These are phyloP conservation scores for Curvularia verruculosa DNA, from an alignment of 2,329 filamentous ascomycete genomes.

Conservation along the genomic window DNA sequence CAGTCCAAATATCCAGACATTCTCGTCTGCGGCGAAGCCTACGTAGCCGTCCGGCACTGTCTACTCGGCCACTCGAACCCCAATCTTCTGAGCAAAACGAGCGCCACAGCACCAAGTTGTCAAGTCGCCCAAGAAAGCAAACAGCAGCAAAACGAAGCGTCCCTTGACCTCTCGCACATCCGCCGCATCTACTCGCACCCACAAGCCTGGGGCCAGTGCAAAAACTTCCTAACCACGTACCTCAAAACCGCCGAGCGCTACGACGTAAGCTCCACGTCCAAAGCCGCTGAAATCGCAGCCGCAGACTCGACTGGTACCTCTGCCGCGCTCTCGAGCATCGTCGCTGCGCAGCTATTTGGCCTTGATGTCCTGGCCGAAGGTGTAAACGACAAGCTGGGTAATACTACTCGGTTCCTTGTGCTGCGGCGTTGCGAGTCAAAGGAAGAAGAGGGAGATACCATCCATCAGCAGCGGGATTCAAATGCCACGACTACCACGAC, in stretches of 20 bases:
- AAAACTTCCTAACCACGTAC: conserved; percentile 70
- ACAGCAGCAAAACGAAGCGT: neutral
- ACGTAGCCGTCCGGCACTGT: conserved; percentile 87
- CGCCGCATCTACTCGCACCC: conserved; percentile 88
- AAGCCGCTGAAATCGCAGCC: conserved; percentile 77
- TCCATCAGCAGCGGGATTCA: neutral
- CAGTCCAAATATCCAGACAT: conserved; percentile 68
- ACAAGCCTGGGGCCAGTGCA: conserved; percentile 93
- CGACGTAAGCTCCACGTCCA: conserved; percentile 84
- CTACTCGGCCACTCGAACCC: conserved; percentile 64
- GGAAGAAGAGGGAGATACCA: too few species aligned
- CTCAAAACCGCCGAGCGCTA: conserved; percentile 78
- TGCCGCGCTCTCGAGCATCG: conserved; percentile 78
- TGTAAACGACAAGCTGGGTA: conserved; percentile 76
- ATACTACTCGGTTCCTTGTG: conserved; percentile 77
- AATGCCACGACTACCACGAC: too few species aligned
- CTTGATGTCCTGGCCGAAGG: conserved; percentile 71
- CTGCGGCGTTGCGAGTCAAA: too few species aligned
- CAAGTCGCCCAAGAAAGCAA: neutral
- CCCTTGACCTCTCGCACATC: conserved; percentile 63
- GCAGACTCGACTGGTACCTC: conserved; percentile 64
- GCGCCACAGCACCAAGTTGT: too few species aligned
- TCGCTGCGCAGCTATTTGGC: conserved; percentile 71
- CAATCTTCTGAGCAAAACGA: neutral
- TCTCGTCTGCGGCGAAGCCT: conserved; percentile 80